Conservation (phyloP, 2,329 filamentous ascomycete species). For the Stagonosporopsis chrysanthemi region DNA sequence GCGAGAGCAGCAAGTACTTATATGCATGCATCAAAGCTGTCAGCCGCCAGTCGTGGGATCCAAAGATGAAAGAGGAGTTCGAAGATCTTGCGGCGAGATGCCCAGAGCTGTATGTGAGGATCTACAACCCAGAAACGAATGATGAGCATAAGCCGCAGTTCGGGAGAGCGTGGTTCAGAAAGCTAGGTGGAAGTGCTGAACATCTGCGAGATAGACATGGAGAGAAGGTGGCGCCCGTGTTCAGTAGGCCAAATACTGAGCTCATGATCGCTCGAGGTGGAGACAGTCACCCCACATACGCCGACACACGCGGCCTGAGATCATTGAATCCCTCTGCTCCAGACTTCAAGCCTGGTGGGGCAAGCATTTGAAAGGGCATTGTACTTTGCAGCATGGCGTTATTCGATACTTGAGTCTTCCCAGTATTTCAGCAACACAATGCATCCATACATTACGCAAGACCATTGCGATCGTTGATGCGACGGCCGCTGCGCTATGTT, state of each 20-base stretch:
- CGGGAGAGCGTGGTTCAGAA: constrained; percentile 4
- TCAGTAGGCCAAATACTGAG: too few species aligned
- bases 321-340: not conserved
- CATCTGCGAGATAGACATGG: not conserved
- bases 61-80: not conserved
- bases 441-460: not conserved
- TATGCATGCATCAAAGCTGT: constrained; percentile 29
- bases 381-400: not conserved
- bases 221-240: not conserved
- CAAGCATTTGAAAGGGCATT: not conserved
- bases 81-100: not conserved
- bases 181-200: not conserved
- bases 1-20: constrained; percentile 27
- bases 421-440: not conserved
- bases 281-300: not conserved
- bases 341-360: not conserved
- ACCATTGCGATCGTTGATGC: not conserved
- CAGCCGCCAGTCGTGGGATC: not conserved
- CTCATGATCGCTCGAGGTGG: too few species aligned
- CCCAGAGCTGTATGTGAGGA: not conserved
- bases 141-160: constrained; percentile 9
- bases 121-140: constrained; percentile 17
- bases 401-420: not conserved
- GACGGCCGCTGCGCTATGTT: too few species aligned
- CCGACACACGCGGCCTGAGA: not conserved